Evolutionary conservation across 108 stramenopile species (phyloP), one percentile per base, ranked within the genome.

Genomic region (Skeletonema marinoi): DNA sequence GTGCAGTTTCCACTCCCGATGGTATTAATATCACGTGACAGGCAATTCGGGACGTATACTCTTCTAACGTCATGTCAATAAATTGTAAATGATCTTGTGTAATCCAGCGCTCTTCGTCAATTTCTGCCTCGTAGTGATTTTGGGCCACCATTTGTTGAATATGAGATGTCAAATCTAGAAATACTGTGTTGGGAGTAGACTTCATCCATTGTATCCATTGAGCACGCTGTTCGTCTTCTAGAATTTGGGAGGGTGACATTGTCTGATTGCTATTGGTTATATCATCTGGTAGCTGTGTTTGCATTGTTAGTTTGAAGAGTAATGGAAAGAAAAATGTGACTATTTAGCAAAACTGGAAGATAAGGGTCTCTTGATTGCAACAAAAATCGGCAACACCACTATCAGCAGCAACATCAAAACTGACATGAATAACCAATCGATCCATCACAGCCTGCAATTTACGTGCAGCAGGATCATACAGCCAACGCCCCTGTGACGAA

Each of bases 181-280:
- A 74, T 11, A 86, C 63, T 11, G 91, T 88, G 6, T 88, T 77
- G 0, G 91, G 91, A 10, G 84, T 41, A 32, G 86, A 68, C 72
- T 85, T 90, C 88, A 94, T 92, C 93, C 93, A 94, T 75, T 88
- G 80, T 31, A 92, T 66, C 89, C 93, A 94, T 74, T 66, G 73
- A 62, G 38, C 30, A 41, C 33, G 63, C 70, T 48, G 66, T 39
- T 74, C 73, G 30, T 72, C 21, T 4, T 68, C 51, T 2, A 69
- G 10, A 56, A 25, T 56, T 56, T 56, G 54, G 9, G 54, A 25
- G 9, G 54, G n/a, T n/a, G 54, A 25, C 16, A 29, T 25, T 10
- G 54, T 29, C n/a, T 56, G 21, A 56, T 17, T 56, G 21, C 54
- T 56, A 10, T 56, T 56, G 7, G 54, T 56, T 0, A 56, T 17